A percentile compares a stretch with the other conserved stretches of the same genome.
Evolutionary conservation across 352 stramenopile species (phyloP).

Genomic region (Pythium pectinolyticum): DNA sequence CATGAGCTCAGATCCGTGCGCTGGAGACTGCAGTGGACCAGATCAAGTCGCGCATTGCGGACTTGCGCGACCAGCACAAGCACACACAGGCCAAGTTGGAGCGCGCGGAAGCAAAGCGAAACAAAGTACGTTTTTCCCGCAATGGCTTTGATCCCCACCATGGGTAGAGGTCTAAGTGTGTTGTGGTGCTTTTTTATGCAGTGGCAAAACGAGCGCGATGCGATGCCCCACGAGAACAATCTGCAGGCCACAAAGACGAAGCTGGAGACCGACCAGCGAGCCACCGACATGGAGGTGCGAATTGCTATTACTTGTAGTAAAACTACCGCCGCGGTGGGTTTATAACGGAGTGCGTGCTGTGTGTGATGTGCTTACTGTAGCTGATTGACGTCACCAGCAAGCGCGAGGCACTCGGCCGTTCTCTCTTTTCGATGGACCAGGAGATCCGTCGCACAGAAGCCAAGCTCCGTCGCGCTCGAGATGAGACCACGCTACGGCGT

Average conservation of each 20-base stretch:
- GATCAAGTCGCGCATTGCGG: slow-evolving; percentile 65
- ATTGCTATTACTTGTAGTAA: not conserved
- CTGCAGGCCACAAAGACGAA: slow-evolving; percentile 64
- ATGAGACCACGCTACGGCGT: slow-evolving; percentile 74
- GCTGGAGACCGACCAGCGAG: slow-evolving; percentile 63
- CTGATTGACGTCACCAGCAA: slow-evolving; percentile 59
- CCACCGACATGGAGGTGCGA: slow-evolving; percentile 68
- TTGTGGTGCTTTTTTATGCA: slow-evolving; percentile 15
- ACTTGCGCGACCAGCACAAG: slow-evolving; percentile 75
- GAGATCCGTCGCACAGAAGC: slow-evolving; percentile 50
- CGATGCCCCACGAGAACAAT: slow-evolving; percentile 49
- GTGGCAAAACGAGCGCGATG: slow-evolving; percentile 58
- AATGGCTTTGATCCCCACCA: too few relatives aligned
- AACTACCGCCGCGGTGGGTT: too few relatives aligned
- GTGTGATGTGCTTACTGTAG: not conserved
- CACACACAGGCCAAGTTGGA: slow-evolving; percentile 62
- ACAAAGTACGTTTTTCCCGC: slow-evolving; percentile 35
- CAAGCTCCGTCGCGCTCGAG: slow-evolving; percentile 69
- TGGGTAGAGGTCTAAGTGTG: too few relatives aligned
- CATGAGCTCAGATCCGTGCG: slow-evolving; percentile 53
- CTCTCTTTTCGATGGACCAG: slow-evolving; percentile 49
- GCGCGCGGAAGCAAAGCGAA: slow-evolving; percentile 60
- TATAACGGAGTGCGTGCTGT: too few relatives aligned
- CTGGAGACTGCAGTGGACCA: slow-evolving; percentile 67
- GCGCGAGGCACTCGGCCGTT: slow-evolving; percentile 48